Evolutionary conservation across 176 grass and related monocot genomes (phyloP).

Genomic region (Bonia amplexicaulis): DNA sequence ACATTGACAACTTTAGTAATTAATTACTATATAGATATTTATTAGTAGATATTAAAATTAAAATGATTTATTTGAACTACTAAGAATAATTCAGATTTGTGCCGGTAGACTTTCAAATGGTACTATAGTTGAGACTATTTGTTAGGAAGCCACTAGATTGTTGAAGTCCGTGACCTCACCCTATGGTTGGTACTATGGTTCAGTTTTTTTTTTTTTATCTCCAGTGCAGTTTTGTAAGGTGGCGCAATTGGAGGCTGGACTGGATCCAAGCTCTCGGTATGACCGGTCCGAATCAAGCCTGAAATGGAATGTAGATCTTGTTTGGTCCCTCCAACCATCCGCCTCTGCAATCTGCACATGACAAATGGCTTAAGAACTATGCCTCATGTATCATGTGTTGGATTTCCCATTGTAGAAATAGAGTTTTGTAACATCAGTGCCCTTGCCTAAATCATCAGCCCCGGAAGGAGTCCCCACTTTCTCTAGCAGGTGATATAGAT

Average conservation of each 20-base stretch:
- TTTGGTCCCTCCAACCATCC: conserved; percentile 91
- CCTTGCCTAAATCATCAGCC: conserved; percentile 28
- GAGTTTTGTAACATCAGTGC: background rate
- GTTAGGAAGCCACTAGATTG: too few species aligned
- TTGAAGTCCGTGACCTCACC: too few species aligned
- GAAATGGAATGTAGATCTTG: conserved; percentile 81
- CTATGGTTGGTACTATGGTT: too few species aligned
- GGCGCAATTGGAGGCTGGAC: conserved; percentile 81
- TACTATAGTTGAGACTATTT: too few species aligned
- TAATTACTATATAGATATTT: too few species aligned
- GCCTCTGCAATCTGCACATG: conserved; percentile 66
- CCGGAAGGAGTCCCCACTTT: conserved; percentile 83
- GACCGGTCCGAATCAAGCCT: conserved; percentile 82
- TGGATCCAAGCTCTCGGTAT: conserved; percentile 76
- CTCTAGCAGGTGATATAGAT: conserved; percentile 73
- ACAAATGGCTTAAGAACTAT: background rate
- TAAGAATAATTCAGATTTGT: too few species aligned
- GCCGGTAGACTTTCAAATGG: too few species aligned
- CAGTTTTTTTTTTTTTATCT: conserved; percentile 83
- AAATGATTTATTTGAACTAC: too few species aligned
- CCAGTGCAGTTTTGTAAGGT: conserved; percentile 71
- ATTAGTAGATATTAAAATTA: too few species aligned
- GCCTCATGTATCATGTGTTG: background rate
- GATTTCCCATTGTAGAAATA: too few species aligned
- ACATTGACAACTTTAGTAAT: too few species aligned